These are phyloP conservation scores for Platismatia glauca DNA, from an alignment of 495 filamentous ascomycete species.

Conservation along the genomic window DNA sequence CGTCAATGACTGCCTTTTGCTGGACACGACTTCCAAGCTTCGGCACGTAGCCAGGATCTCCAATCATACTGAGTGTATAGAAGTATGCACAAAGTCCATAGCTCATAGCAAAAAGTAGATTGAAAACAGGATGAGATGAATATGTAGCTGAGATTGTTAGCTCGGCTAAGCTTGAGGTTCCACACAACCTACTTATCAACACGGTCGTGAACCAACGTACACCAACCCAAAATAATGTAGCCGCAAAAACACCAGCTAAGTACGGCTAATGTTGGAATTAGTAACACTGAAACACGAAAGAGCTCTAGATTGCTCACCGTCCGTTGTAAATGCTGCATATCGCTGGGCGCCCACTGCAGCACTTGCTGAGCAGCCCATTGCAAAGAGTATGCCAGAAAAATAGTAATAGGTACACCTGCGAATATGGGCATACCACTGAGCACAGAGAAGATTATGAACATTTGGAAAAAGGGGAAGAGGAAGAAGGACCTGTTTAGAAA, in stretches of 20 bases:
- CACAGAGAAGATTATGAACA: constrained; percentile 61
- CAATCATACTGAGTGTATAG: constrained; percentile 73
- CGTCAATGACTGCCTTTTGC: constrained; percentile 78
- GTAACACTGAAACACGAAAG: constrained; percentile 4
- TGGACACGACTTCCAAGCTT: constrained; percentile 80
- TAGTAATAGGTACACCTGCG: constrained; percentile 59
- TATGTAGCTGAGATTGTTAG: constrained; percentile 50
- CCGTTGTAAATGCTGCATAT: constrained; percentile 79
- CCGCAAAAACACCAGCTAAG: constrained; percentile 87
- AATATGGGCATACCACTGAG: constrained; percentile 67
- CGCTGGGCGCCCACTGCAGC: constrained; percentile 67
- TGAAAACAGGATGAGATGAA: constrained; percentile 54
- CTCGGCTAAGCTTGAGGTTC: constrained; percentile 12
- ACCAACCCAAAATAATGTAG: constrained; percentile 73
- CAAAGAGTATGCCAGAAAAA: constrained; percentile 56
- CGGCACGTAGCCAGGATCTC: constrained; percentile 90
- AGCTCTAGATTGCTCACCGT: constrained; percentile 49
- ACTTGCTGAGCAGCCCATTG: constrained; percentile 73
- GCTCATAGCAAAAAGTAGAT: constrained; percentile 59
- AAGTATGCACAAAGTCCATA: constrained; percentile 69
- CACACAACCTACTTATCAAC: constrained; percentile 50
- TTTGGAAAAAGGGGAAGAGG: constrained; percentile 70
- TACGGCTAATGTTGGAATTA: constrained; percentile 53
- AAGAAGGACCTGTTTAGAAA: constrained; percentile 86
- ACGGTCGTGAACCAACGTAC: constrained; percentile 64